Evolutionary conservation across 2,329 filamentous ascomycete genomes (phyloP), one percentile per base, ranked within the genome.

Genomic region (Fusarium nanum): DNA sequence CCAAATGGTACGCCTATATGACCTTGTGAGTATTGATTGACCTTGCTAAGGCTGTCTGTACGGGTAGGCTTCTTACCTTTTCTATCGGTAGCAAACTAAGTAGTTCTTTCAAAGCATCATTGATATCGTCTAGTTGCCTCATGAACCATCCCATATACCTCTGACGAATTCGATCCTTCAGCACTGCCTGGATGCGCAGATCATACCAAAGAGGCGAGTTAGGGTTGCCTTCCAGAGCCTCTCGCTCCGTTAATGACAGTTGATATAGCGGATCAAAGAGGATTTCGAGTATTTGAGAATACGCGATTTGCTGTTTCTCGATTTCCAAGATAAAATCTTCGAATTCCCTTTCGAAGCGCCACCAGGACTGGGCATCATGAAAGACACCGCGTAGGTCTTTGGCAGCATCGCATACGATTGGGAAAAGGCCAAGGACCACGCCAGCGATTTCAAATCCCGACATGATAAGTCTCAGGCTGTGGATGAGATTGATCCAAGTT

Each of bases 191-290:
- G 10, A 37, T 6, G 18, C 18, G 34, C 0, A 37, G 10, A n/a
- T 37, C 34, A 37, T 7, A 37, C 34, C 34, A 37, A 37, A 37
- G 34, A n/a, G 34, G 34, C 9, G 34, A 37, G 10, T 12, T n/a
- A 0, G 34, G 18, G 1, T 37, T 4, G 5, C 10, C 4, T 2
- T 37, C 34, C 1, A 37, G 18, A 11, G 34, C 10, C 34, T 37
- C 34, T 1, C 34, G 34, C 3, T 37, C 34, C 1, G 1, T 37
- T 12, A 6, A 1, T 0, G 34, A 37, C 1, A 37, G 6, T 12
- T 37, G 18, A 12, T 37, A 10, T 0, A 37, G 10, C 10, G 34
- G 34, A 12, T 37, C 34, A 4, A 37, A 37, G 0, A 37, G 3
- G 3, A 37, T 37, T 4, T 37, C 34, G 10, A 37, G 34, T 37